A percentile compares a stretch with the other conserved stretches of the same genome.
Evolutionary conservation across 768 basidiomycete species (phyloP).

Genomic region (Plicaturopsis crispa): DNA sequence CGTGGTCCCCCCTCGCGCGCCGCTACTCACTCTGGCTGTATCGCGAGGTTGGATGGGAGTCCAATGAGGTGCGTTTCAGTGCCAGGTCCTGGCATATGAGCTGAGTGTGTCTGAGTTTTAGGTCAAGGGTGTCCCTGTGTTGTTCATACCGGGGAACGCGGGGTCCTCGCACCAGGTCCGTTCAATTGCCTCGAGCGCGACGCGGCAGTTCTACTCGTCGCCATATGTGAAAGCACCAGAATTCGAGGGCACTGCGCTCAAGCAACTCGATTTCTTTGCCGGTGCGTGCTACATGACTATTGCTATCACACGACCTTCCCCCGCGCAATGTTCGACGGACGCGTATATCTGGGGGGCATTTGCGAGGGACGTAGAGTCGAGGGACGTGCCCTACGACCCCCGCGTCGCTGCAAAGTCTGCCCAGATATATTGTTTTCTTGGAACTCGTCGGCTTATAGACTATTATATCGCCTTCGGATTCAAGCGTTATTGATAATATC

Average conservation of each 20-base stretch:
- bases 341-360: no score
- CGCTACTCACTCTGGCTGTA: conserved; percentile 90
- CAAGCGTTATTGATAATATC: no score
- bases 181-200: conserved; percentile 88
- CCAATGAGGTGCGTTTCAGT: conserved; percentile 39
- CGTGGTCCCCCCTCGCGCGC: conserved; percentile 63
- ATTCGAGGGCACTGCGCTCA: conserved; percentile 37
- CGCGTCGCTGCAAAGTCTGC: no score
- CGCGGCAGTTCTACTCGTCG: conserved; percentile 66
- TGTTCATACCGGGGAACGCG: conserved; percentile 97
- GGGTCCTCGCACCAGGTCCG: conserved; percentile 92
- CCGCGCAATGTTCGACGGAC: conserved; percentile 1
- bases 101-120: background rate
- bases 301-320: conserved; percentile 1
- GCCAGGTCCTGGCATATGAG: background rate
- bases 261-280: conserved; percentile 79
- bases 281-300: conserved; percentile 37
- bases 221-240: conserved; percentile 49
- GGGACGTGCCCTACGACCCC: no score
- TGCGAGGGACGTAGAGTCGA: no score
- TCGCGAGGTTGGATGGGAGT: conserved; percentile 83
- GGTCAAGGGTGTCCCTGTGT: conserved; percentile 63
- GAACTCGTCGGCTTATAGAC: background rate
- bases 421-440: background rate
- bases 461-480: background rate